A percentile compares a stretch with the other conserved stretches of the same genome.
Evolutionary conservation across 768 basidiomycete genomes (phyloP).

Genomic region (Termitomyces sp.): DNA sequence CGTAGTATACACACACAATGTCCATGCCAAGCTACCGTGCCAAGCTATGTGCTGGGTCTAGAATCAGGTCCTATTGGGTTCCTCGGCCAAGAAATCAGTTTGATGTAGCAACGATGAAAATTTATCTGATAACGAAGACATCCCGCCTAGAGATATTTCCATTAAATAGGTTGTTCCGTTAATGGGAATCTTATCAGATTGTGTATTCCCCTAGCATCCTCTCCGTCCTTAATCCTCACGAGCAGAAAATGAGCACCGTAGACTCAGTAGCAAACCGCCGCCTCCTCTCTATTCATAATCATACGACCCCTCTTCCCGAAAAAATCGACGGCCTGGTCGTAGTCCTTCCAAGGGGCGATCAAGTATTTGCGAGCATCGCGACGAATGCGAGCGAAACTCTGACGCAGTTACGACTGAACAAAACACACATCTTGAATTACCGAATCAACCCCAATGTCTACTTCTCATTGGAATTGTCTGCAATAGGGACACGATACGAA

Average conservation of each 20-base stretch:
- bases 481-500: conserved; percentile 23
- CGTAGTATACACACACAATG: background rate
- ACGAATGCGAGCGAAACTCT: conserved; percentile 5
- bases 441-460: conserved; percentile 2
- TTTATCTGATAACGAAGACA: conserved; percentile 10
- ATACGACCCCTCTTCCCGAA: conserved; percentile 10
- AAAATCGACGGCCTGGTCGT: conserved; percentile 16
- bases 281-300: conserved; percentile 18
- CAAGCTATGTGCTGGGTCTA: no score
- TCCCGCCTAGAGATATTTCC: background rate
- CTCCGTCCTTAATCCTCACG: background rate
- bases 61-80: background rate
- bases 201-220: background rate
- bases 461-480: conserved; percentile 19
- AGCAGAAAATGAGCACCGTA: background rate
- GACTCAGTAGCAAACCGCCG: conserved; percentile 12
- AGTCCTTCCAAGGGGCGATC: conserved; percentile 23
- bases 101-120: background rate
- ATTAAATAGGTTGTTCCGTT: background rate
- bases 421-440: conserved; percentile 15
- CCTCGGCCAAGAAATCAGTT: conserved; percentile 3
- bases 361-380: conserved; percentile 12
- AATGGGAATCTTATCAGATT: conserved; percentile 16
- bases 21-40: background rate
- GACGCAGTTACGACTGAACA: conserved; percentile 18